phyloP scores from a whole-genome alignment of 1,284 basidiomycete genomes.

The Pisolithus thermaeus region DNA sequence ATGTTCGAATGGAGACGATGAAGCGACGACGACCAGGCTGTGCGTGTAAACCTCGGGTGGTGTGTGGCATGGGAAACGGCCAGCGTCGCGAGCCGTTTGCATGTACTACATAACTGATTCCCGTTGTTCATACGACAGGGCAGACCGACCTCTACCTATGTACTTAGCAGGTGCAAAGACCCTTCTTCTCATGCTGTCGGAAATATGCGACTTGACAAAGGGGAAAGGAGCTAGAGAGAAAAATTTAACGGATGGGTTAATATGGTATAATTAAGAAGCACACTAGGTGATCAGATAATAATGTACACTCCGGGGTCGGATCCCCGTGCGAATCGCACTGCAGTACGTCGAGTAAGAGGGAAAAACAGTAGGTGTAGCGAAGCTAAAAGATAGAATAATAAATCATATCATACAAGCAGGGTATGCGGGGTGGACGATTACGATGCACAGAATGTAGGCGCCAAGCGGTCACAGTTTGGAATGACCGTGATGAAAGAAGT shows the following conservation, averaged over 20 bases:
- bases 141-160: no score
- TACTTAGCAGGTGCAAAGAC: no score
- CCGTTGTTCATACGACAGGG: no score
- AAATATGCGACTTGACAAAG: not conserved
- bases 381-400: not conserved
- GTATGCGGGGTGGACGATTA: not conserved
- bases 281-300: constrained; percentile 21
- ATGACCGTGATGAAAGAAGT: not conserved
- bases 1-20: no score
- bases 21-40: no score
- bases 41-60: no score
- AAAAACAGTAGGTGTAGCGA: not conserved
- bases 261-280: constrained; percentile 30
- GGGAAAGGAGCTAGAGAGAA: not conserved
- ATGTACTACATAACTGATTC: no score
- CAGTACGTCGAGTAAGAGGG: not conserved
- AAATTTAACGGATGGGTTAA: constrained; percentile 17
- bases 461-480: constrained; percentile 14
- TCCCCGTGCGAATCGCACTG: constrained; percentile 25
- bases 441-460: not conserved
- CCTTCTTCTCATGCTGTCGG: not conserved
- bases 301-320: constrained; percentile 20
- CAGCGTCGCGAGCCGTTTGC: no score
- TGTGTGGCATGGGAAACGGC: no score
- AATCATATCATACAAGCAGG: not conserved